Conservation (phyloP, 305 asterid genomes). For the Coffea humblotiana region DNA sequence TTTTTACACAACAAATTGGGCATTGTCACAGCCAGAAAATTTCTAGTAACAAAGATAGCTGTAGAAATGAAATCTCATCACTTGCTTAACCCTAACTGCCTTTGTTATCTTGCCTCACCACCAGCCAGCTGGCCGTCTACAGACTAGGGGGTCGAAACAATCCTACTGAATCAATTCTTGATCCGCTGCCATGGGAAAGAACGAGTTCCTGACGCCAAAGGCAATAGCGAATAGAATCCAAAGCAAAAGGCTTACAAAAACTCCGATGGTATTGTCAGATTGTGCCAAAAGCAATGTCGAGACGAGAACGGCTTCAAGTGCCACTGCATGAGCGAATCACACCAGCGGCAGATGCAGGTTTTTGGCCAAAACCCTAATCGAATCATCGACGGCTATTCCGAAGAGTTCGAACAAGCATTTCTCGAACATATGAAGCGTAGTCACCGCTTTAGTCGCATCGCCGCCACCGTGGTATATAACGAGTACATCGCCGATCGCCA, state of each 20-base stretch:
- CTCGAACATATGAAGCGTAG: slow-evolving; percentile 84
- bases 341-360: slow-evolving; percentile 88
- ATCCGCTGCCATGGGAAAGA: slow-evolving; percentile 57
- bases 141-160: too few species aligned
- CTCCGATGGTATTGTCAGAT: slow-evolving; percentile 96
- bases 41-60: too few species aligned
- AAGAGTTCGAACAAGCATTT: slow-evolving; percentile 63
- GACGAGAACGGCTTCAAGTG: slow-evolving; percentile 98
- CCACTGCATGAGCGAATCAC: slow-evolving; percentile 91
- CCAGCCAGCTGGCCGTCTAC: too few species aligned
- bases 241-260: slow-evolving; percentile 85
- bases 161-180: too few species aligned
- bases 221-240: slow-evolving; percentile 87
- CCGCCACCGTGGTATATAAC: slow-evolving; percentile 87
- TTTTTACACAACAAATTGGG: too few species aligned
- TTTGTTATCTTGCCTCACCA: too few species aligned
- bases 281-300: slow-evolving; percentile 94
- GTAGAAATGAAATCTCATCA: too few species aligned
- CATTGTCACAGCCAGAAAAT: too few species aligned
- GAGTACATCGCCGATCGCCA: slow-evolving; percentile 80
- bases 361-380: slow-evolving; percentile 79
- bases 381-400: slow-evolving; percentile 68
- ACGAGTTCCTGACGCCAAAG: slow-evolving; percentile 84
- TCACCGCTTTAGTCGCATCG: slow-evolving; percentile 78
- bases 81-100: too few species aligned